Conservation (phyloP, 2,329 filamentous ascomycete genomes). For the Nigrospora osmanthi region DNA sequence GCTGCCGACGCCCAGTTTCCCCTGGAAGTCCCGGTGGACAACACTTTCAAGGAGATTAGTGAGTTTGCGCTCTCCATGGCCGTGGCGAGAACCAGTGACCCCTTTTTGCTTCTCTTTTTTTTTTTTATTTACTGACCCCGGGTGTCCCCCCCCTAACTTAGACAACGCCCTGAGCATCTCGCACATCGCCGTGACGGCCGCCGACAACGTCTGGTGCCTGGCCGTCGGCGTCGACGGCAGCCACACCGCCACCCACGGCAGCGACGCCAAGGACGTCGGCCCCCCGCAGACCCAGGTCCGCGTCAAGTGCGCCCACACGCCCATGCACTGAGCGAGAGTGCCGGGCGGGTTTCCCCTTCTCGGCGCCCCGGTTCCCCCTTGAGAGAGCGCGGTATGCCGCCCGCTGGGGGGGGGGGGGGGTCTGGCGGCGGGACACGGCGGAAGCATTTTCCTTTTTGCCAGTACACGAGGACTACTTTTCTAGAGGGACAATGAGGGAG, state of each 20-base stretch:
- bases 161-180: slow-evolving; percentile 1
- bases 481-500: too few relatives aligned
- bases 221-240: neutral
- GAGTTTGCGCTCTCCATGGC: neutral
- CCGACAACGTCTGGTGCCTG: neutral
- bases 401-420: too few relatives aligned
- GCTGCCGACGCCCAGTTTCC: neutral
- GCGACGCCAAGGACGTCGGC: slow-evolving; percentile 1
- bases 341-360: too few relatives aligned
- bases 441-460: too few relatives aligned
- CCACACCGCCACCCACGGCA: neutral
- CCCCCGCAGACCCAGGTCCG: neutral
- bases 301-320: neutral
- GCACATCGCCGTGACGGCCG: neutral
- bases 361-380: too few relatives aligned
- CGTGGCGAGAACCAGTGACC: neutral
- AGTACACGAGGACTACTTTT: too few relatives aligned
- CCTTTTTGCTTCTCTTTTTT: too few relatives aligned
- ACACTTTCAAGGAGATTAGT: neutral
- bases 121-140: neutral
- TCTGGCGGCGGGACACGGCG: too few relatives aligned
- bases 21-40: neutral
- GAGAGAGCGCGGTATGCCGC: too few relatives aligned
- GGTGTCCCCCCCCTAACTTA: neutral
- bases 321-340: too few relatives aligned